Conservation (phyloP, 768 basidiomycete genomes). For the Tephrocybe sp. region DNA sequence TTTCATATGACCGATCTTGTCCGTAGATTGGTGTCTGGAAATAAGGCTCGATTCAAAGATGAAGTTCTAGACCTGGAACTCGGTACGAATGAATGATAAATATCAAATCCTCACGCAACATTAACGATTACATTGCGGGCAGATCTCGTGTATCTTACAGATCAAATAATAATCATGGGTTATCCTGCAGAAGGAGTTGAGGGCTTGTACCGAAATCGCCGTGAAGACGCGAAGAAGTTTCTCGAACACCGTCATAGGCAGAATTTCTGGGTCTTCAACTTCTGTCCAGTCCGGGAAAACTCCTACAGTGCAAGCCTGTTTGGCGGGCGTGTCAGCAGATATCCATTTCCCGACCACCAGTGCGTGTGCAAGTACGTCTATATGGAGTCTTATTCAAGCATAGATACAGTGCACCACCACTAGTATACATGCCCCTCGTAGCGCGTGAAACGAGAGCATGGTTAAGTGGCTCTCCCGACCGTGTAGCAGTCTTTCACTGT, state of each 20-base stretch:
- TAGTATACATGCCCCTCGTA: conserved; percentile 68
- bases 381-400: neutral
- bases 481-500: conserved; percentile 83
- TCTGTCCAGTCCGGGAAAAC: conserved; percentile 81
- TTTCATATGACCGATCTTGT: conserved; percentile 58
- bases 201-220: conserved; percentile 74
- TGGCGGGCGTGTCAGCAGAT: conserved; percentile 72
- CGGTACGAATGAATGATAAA: conserved; percentile 35
- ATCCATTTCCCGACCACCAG: conserved; percentile 92
- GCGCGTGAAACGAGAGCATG: conserved; percentile 73
- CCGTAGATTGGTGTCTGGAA: conserved; percentile 75
- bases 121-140: neutral
- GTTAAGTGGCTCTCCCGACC: conserved; percentile 60
- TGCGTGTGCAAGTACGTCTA: conserved; percentile 34
- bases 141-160: conserved; percentile 71
- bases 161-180: conserved; percentile 76
- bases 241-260: conserved; percentile 69
- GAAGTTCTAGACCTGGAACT: conserved; percentile 65
- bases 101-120: neutral
- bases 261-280: conserved; percentile 88
- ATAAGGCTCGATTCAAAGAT: conserved; percentile 77
- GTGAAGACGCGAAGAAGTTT: conserved; percentile 74
- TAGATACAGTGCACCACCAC: conserved; percentile 45
- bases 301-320: conserved; percentile 70
- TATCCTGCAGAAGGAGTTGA: conserved; percentile 82